Evolutionary conservation across 2,329 filamentous ascomycete genomes (phyloP).

Genomic region (Blastomyces parvus): DNA sequence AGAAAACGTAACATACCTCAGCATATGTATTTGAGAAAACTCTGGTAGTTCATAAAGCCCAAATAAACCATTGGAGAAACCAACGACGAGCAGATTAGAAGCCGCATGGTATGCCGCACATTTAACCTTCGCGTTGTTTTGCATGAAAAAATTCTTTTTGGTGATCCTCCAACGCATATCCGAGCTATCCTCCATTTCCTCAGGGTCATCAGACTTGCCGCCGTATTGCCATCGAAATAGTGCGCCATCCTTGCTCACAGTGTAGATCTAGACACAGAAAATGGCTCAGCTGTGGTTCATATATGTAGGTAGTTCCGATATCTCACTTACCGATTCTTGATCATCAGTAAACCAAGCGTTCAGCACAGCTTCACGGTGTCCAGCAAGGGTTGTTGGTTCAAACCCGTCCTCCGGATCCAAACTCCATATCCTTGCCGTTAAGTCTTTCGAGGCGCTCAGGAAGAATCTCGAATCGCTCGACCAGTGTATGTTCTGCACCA

Average conservation of each 20-base stretch:
- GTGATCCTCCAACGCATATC: slow-evolving; percentile 83
- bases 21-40: slow-evolving; percentile 87
- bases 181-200: slow-evolving; percentile 51
- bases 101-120: slow-evolving; percentile 83
- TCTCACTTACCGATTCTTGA: slow-evolving; percentile 59
- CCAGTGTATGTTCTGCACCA: slow-evolving; percentile 81
- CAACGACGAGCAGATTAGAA: slow-evolving; percentile 87
- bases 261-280: slow-evolving; percentile 56
- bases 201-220: slow-evolving; percentile 51
- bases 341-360: slow-evolving; percentile 96
- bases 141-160: slow-evolving; percentile 89
- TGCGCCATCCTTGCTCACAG: slow-evolving; percentile 93
- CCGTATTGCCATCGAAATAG: slow-evolving; percentile 89
- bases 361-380: slow-evolving; percentile 80
- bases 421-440: slow-evolving; percentile 94
- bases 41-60: slow-evolving; percentile 91
- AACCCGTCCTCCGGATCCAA: slow-evolving; percentile 79
- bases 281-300: not conserved
- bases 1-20: slow-evolving; percentile 39
- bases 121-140: slow-evolving; percentile 73
- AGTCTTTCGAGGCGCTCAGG: slow-evolving; percentile 79
- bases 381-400: slow-evolving; percentile 76
- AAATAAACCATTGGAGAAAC: slow-evolving; percentile 91
- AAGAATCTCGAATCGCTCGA: slow-evolving; percentile 95
- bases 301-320: not conserved